These are phyloP conservation scores for Penicillium simplicissimum DNA, from an alignment of 495 filamentous ascomycete genomes.

Conservation along the genomic window DNA sequence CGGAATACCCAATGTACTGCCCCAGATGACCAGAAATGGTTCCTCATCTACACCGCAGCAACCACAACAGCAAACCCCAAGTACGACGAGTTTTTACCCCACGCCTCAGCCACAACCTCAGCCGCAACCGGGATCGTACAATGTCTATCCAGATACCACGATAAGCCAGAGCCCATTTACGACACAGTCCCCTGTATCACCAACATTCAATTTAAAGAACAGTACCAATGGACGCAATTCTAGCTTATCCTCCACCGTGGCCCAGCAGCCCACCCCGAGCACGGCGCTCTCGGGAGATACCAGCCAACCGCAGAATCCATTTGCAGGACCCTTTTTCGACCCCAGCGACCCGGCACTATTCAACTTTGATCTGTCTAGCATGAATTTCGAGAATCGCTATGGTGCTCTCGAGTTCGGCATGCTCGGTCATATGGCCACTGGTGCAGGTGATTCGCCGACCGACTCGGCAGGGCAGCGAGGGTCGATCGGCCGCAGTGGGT, in stretches of 20 bases:
- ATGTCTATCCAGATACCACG: constrained; percentile 42
- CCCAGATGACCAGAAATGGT: constrained; percentile 38
- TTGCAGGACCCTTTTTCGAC: constrained; percentile 70
- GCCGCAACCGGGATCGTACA: constrained; percentile 37
- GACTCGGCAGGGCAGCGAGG: constrained; percentile 57
- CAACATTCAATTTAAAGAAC: constrained; percentile 57
- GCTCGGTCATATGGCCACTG: constrained; percentile 90
- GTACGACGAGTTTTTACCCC: constrained; percentile 34
- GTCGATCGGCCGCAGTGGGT: constrained; percentile 50
- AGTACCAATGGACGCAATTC: constrained; percentile 42
- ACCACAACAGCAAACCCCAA: constrained; percentile 10
- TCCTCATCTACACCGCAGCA: constrained; percentile 21
- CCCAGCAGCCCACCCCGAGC: constrained; percentile 38
- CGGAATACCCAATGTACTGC: constrained; percentile 32
- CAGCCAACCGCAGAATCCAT: constrained; percentile 45
- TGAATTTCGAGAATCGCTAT: constrained; percentile 96
- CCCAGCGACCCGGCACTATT: constrained; percentile 87
- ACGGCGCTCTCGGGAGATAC: constrained; percentile 36
- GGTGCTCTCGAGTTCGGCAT: constrained; percentile 92
- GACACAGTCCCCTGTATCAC: constrained; percentile 70
- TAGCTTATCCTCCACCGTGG: constrained; percentile 37
- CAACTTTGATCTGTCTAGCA: constrained; percentile 88
- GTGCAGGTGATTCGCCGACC: constrained; percentile 73
- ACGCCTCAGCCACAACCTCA: constrained; percentile 35
- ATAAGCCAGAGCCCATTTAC: constrained; percentile 54